A percentile compares a stretch with the other conserved stretches of the same genome.
Conservation (phyloP, 2,329 filamentous ascomycete species). For the Fusarium fracticaudum region DNA sequence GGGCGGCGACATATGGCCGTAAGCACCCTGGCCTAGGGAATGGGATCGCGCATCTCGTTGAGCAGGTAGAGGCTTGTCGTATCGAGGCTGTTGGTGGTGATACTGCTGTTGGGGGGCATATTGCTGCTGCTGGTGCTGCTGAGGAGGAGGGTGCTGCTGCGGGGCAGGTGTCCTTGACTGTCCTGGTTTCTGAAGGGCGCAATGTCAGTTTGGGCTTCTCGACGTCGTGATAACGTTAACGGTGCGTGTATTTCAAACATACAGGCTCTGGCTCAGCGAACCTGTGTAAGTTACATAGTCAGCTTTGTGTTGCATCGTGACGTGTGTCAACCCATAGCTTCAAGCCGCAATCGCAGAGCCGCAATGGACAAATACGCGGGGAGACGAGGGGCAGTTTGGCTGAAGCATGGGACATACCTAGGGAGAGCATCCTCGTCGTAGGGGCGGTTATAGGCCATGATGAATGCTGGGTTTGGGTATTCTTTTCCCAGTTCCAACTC, state of each 20-base stretch:
- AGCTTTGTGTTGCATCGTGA: constrained; percentile 35
- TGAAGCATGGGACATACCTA: constrained; percentile 62
- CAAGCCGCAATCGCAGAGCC: constrained; percentile 31
- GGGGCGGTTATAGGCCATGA: constrained; percentile 92
- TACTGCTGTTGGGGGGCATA: constrained; percentile 21
- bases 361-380: constrained; percentile 19
- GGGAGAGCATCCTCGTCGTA: constrained; percentile 96
- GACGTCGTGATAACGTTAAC: neutral
- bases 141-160: constrained; percentile 46
- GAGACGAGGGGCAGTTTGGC: constrained; percentile 33
- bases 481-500: neutral
- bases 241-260: constrained; percentile 40
- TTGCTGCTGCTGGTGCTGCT: constrained; percentile 42
- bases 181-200: constrained; percentile 49
- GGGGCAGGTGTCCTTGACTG: constrained; percentile 42
- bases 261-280: constrained; percentile 81
- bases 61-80: constrained; percentile 60
- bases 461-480: neutral
- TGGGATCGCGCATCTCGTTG: constrained; percentile 42
- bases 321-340: constrained; percentile 1
- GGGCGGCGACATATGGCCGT: constrained; percentile 62
- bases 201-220: constrained; percentile 27
- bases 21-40: constrained; percentile 44
- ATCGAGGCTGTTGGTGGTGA: constrained; percentile 49
- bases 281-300: constrained; percentile 51